A percentile compares a stretch with the other conserved stretches of the same genome.
Conservation (phyloP, 2,329 filamentous ascomycete species). For the Didymellaceae sp. region DNA sequence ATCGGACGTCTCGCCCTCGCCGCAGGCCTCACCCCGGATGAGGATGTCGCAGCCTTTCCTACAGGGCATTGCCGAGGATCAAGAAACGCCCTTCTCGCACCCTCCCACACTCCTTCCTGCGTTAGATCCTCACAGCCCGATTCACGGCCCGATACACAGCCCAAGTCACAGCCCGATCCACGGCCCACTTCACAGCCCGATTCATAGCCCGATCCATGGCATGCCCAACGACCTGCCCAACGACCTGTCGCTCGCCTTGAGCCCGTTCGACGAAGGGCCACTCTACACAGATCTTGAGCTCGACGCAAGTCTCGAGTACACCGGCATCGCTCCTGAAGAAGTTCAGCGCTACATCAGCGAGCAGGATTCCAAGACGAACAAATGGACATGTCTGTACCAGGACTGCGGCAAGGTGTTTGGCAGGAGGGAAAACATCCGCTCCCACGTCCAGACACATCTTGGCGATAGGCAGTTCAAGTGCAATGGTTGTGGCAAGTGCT, state of each 20-base stretch:
- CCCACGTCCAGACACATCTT: constrained; percentile 96
- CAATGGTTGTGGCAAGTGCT: constrained; percentile 91
- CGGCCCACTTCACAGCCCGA: neutral
- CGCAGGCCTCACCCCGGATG: constrained; percentile 46
- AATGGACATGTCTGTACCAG: constrained; percentile 61
- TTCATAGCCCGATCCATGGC: neutral
- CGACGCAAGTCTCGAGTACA: constrained; percentile 72
- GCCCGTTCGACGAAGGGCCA: constrained; percentile 28
- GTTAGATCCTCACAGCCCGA: constrained; percentile 29
- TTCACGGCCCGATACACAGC: neutral
- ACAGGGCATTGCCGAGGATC: constrained; percentile 43
- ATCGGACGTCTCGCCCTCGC: constrained; percentile 57
- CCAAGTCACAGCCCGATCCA: neutral
- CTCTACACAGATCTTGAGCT: constrained; percentile 57
- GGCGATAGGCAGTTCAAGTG: constrained; percentile 96
- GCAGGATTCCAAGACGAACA: constrained; percentile 51
- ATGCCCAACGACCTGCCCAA: constrained; percentile 6
- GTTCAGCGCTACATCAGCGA: constrained; percentile 58
- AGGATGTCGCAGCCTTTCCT: constrained; percentile 44
- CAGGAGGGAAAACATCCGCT: constrained; percentile 98
- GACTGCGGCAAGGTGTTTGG: constrained; percentile 90
- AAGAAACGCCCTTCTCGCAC: constrained; percentile 43
- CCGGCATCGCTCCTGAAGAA: constrained; percentile 86
- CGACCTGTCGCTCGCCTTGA: constrained; percentile 22
- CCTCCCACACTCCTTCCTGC: constrained; percentile 36